Evolutionary conservation across 306 rosid genomes (phyloP), one percentile per base, ranked within the genome.

Genomic region (Vigna angularis): DNA sequence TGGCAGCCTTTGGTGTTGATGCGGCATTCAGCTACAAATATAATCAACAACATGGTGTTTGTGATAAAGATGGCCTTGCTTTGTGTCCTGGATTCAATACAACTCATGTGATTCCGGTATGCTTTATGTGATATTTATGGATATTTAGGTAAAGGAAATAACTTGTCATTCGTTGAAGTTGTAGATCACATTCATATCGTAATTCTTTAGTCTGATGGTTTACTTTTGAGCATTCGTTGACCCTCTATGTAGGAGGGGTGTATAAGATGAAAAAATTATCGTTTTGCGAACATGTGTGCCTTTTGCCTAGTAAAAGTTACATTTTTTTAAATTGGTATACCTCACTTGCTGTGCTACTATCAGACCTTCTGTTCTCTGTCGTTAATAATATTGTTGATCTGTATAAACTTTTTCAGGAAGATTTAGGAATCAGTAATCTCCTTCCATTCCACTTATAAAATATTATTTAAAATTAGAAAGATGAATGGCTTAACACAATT

Each of bases 31-130:
- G 99, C 82, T 93, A 95, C 69, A 88, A 88, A 75, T 91, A 93
- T 81, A 95, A 95, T 82, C 89, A 93, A 82, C 93, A 78, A 72
- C 88, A 20, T 26, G 93, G 99, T 78, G 79, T 95, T 82, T 95
- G 98, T 73, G 81, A 86, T 74, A 91, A 87, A 83, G 97, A 95
- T 69, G 98, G 99, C 69, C 97, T 91, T 79, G 99, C 93, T 84
- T 66, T 95, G 82, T 95, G 96, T 81, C 97, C 98, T 50, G 98
- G 98, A 80, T 95, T 95, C 83, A 88, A 83, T 45, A 86, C 99
- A 38, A 93, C 96, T 66, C 98, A 95, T 84, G 96, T 91, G 81
- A 89, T 95, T 84, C 99, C 96, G 81, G 99, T 95, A 92, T 83
- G 93, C 75, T 81, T 80, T 78, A 66, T 66, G 66, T 78, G 61